A percentile compares a stretch with the other conserved stretches of the same genome.
Evolutionary conservation across 2,329 filamentous ascomycete species (phyloP).

Genomic region (Penicillium sp.): DNA sequence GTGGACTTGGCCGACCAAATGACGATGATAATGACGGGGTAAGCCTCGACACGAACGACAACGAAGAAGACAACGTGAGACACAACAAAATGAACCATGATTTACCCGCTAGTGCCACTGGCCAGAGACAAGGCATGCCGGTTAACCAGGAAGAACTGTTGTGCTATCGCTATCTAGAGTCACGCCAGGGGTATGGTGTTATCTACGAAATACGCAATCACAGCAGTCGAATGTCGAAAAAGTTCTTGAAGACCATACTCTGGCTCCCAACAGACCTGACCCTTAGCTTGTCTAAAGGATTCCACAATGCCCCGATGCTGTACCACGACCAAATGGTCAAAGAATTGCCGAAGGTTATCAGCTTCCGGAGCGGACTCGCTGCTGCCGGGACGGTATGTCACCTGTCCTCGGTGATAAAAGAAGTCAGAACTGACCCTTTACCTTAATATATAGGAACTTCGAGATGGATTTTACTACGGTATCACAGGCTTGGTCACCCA

Average conservation of each 20-base stretch:
- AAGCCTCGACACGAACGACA: background rate
- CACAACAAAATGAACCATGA: background rate
- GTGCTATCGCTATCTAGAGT: constrained; percentile 5
- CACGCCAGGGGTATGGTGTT: background rate
- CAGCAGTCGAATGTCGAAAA: constrained; percentile 52
- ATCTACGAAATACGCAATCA: constrained; percentile 13
- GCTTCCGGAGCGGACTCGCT: constrained; percentile 69
- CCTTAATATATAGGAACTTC: constrained; percentile 55
- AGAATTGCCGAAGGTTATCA: constrained; percentile 72
- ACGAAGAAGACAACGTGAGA: background rate
- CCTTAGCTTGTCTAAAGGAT: constrained; percentile 76
- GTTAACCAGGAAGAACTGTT: constrained; percentile 12
- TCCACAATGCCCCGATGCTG: constrained; percentile 79
- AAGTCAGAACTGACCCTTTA: background rate
- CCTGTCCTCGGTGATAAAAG: background rate
- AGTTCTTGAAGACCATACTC: constrained; percentile 69
- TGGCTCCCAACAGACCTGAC: constrained; percentile 84
- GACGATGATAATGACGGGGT: background rate
- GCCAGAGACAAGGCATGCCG: constrained; percentile 9
- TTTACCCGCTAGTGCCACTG: background rate
- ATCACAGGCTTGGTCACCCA: constrained; percentile 78
- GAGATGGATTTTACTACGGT: constrained; percentile 75
- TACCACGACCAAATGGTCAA: constrained; percentile 83
- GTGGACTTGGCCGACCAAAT: background rate
- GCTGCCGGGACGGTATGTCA: constrained; percentile 56